Evolutionary conservation across 495 filamentous ascomycete species (phyloP).

Genomic region (Elasticomyces elasticus): DNA sequence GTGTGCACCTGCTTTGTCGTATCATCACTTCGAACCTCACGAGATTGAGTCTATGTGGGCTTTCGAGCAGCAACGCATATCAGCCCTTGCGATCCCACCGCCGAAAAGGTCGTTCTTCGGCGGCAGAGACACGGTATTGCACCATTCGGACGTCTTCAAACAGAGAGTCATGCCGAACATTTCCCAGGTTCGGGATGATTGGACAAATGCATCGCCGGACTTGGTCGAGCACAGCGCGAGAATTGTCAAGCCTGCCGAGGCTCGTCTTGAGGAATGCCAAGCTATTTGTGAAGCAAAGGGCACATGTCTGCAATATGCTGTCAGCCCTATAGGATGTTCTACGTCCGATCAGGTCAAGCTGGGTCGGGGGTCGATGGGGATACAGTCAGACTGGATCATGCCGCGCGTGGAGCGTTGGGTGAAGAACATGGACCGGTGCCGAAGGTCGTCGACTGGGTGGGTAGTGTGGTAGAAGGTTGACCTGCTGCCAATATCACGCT

Average conservation of each 20-base stretch:
- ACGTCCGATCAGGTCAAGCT: not conserved
- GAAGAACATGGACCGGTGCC: not conserved
- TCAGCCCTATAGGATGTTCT: not conserved
- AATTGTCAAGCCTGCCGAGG: not conserved
- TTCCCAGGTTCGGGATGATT: not conserved
- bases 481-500: no score
- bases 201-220: constrained; percentile 13
- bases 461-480: not conserved
- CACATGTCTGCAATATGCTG: constrained; percentile 1
- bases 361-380: not conserved
- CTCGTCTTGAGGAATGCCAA: not conserved
- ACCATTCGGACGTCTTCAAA: constrained; percentile 11
- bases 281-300: not conserved
- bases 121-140: not conserved
- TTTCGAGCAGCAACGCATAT: constrained; percentile 14
- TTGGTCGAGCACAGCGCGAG: not conserved
- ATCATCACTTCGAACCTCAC: constrained; percentile 11
- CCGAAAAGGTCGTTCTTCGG: not conserved
- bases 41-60: constrained; percentile 9
- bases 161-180: constrained; percentile 7
- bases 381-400: not conserved
- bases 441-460: not conserved
- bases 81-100: no score
- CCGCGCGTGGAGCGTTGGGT: not conserved
- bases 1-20: constrained; percentile 11